Evolutionary conservation across 2,329 filamentous ascomycete genomes (phyloP).

Genomic region (Pezicula carpinea): DNA sequence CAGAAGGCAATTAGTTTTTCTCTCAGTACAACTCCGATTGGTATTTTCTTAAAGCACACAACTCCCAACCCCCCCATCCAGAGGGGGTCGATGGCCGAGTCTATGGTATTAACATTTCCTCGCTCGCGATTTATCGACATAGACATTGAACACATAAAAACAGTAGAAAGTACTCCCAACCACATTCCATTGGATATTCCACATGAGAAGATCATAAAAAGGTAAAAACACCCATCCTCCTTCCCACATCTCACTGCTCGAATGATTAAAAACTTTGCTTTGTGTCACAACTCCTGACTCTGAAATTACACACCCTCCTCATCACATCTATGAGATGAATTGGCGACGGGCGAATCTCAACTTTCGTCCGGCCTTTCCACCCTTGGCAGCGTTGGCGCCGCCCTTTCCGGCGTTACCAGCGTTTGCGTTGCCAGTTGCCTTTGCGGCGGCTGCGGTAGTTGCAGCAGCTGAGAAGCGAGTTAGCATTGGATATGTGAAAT

Average conservation of each 20-base stretch:
- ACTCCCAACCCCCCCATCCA: neutral
- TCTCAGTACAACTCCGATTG: too few species aligned
- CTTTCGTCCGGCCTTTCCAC: constrained; percentile 3
- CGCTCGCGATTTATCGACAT: constrained; percentile 14
- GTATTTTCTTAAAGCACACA: neutral
- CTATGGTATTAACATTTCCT: constrained; percentile 13
- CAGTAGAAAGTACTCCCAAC: constrained; percentile 3
- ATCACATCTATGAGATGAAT: constrained; percentile 17
- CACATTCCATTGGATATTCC: neutral
- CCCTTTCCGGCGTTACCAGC: constrained; percentile 4
- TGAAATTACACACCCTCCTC: constrained; percentile 1
- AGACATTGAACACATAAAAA: constrained; percentile 12
- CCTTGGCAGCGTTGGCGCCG: constrained; percentile 5
- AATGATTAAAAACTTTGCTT: constrained; percentile 11
- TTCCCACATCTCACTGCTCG: constrained; percentile 8
- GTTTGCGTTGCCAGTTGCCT: neutral
- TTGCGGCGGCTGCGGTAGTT: neutral
- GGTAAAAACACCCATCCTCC: constrained; percentile 7
- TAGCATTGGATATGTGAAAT: neutral
- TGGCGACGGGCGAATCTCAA: constrained; percentile 11
- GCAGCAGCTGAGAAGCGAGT: neutral
- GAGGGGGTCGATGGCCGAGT: neutral
- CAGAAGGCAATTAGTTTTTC: too few species aligned
- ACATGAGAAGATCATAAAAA: constrained; percentile 6
- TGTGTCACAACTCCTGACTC: neutral